Evolutionary conservation across 345 rosid genomes (phyloP).

Genomic region (Citrus reticulata): DNA sequence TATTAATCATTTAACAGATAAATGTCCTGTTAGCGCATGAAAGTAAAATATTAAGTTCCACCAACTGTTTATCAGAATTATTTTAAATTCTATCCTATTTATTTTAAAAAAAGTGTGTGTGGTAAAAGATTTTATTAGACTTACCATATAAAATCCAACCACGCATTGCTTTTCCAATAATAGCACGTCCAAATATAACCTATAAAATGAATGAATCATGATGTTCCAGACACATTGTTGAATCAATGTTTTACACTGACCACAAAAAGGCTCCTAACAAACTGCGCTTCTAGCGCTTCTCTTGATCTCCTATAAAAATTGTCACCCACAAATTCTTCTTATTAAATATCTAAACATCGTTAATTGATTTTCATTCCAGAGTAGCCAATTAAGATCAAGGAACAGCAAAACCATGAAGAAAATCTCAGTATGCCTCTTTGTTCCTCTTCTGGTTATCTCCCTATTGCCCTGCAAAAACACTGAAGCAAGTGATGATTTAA

Average conservation of each 20-base stretch:
- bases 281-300: background rate
- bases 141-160: background rate
- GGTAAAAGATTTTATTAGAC: no score
- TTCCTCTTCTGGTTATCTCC: background rate
- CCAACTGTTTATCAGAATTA: no score
- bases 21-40: no score
- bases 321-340: background rate
- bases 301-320: background rate
- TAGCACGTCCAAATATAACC: background rate
- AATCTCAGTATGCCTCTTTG: background rate
- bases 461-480: background rate
- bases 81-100: no score
- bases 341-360: background rate
- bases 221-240: background rate
- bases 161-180: background rate
- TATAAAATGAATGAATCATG: background rate
- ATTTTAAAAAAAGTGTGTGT: no score
- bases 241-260: background rate
- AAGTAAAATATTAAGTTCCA: no score
- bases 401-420: background rate
- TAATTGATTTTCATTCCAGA: background rate
- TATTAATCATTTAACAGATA: no score
- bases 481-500: background rate
- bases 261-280: background rate
- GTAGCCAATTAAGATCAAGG: background rate